Percentiles rank a stretch among this genome's conserved stretches.
phyloP scores from a whole-genome alignment of 495 filamentous ascomycete genomes.

The Aspergillus baeticus region DNA sequence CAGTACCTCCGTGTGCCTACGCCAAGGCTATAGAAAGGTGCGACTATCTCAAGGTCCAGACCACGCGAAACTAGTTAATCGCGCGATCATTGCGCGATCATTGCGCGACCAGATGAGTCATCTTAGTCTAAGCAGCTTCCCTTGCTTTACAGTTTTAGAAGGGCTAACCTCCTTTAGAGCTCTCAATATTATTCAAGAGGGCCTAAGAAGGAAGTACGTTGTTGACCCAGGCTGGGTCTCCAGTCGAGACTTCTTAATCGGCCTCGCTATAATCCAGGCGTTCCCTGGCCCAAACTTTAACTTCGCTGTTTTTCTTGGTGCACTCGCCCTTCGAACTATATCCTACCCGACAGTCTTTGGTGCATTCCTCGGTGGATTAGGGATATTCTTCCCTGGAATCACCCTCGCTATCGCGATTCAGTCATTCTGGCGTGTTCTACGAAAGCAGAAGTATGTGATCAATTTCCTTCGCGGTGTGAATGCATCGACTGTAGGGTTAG shows the following conservation, averaged over 20 bases:
- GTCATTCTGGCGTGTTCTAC: conserved; percentile 64
- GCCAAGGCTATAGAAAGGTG: conserved; percentile 1
- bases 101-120: not conserved
- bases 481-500: conserved; percentile 72
- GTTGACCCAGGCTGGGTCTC: no score
- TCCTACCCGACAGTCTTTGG: conserved; percentile 45
- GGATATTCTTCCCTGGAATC: conserved; percentile 73
- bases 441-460: conserved; percentile 53
- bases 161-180: not conserved
- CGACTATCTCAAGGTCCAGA: conserved; percentile 1
- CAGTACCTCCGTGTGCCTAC: not conserved
- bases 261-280: conserved; percentile 79
- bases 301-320: conserved; percentile 76
- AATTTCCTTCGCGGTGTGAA: conserved; percentile 68
- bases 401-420: conserved; percentile 63
- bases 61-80: not conserved
- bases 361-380: conserved; percentile 65
- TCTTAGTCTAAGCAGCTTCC: not conserved
- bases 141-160: not conserved
- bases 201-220: no score
- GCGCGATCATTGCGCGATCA: not conserved
- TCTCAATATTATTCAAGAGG: no score
- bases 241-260: conserved; percentile 76
- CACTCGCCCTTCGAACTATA: conserved; percentile 48
- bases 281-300: conserved; percentile 90